Conservation (phyloP, 176 grass and related monocot species). For the Bonia amplexicaulis region DNA sequence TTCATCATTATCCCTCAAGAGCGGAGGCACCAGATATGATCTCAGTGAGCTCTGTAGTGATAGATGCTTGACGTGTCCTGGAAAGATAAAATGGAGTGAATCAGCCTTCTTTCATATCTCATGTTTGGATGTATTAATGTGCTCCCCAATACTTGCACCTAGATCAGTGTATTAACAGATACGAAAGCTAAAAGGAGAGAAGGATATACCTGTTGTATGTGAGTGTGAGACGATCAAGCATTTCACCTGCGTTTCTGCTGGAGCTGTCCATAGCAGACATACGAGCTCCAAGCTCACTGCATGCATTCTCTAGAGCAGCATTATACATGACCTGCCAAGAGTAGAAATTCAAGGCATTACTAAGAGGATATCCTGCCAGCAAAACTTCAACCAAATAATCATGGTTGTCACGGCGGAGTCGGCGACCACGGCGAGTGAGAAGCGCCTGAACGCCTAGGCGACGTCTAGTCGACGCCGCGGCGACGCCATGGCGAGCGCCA, state of each 20-base stretch:
- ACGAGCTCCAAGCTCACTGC: conserved; percentile 87
- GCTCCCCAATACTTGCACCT: neutral
- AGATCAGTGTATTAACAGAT: neutral
- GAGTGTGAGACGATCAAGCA: conserved; percentile 92
- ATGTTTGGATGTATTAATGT: neutral
- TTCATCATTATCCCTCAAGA: conserved; percentile 64
- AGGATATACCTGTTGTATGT: conserved; percentile 71
- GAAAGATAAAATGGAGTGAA: conserved; percentile 15
- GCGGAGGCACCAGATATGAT: conserved; percentile 97
- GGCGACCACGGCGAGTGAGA: too few species aligned
- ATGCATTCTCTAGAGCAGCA: conserved; percentile 82
- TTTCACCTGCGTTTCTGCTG: conserved; percentile 92
- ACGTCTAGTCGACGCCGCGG: too few species aligned
- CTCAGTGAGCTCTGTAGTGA: conserved; percentile 86
- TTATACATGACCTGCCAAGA: conserved; percentile 71
- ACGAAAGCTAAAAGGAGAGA: neutral
- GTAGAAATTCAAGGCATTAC: conserved; percentile 10
- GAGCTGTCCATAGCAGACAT: conserved; percentile 99
- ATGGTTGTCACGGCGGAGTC: too few species aligned
- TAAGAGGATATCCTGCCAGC: neutral
- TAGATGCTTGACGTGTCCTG: conserved; percentile 97
- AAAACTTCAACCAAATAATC: neutral
- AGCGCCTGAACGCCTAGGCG: too few species aligned
- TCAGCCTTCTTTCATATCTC: neutral
- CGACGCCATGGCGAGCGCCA: too few species aligned